These are phyloP conservation scores for Corinectria fuckeliana DNA, from an alignment of 2,329 filamentous ascomycete species.

Conservation along the genomic window DNA sequence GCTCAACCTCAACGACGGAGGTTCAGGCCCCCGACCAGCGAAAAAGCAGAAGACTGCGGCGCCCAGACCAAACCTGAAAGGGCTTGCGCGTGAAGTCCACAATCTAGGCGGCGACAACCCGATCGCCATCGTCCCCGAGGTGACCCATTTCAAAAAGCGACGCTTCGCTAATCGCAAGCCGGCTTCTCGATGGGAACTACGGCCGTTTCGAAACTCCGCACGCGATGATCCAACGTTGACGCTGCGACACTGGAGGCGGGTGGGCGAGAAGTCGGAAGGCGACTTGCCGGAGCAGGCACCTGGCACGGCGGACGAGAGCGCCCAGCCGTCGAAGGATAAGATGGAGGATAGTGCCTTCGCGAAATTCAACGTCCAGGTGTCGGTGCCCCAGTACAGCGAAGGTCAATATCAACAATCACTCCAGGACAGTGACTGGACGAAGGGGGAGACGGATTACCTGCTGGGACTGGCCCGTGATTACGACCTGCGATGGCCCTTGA, in stretches of 20 bases:
- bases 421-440: conserved; percentile 80
- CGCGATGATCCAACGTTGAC: conserved; percentile 71
- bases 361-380: conserved; percentile 85
- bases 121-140: conserved; percentile 69
- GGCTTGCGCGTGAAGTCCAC: conserved; percentile 70
- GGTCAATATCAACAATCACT: conserved; percentile 84
- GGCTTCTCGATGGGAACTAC: conserved; percentile 69
- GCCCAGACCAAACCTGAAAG: conserved; percentile 66
- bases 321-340: conserved; percentile 35
- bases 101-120: conserved; percentile 70
- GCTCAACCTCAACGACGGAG: conserved; percentile 74
- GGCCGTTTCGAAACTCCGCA: conserved; percentile 78
- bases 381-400: conserved; percentile 82
- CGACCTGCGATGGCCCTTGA: conserved; percentile 88
- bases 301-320: conserved; percentile 30
- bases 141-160: conserved; percentile 65
- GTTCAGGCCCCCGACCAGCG: conserved; percentile 59
- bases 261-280: conserved; percentile 55
- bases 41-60: conserved; percentile 78
- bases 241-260: conserved; percentile 81
- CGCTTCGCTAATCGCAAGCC: conserved; percentile 62
- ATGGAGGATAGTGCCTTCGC: conserved; percentile 72
- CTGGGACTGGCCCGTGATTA: conserved; percentile 77
- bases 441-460: conserved; percentile 92
- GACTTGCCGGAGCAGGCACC: conserved; percentile 41